Conservation (phyloP, 2,329 filamentous ascomycete genomes). For the Exophiala aquamarina region DNA sequence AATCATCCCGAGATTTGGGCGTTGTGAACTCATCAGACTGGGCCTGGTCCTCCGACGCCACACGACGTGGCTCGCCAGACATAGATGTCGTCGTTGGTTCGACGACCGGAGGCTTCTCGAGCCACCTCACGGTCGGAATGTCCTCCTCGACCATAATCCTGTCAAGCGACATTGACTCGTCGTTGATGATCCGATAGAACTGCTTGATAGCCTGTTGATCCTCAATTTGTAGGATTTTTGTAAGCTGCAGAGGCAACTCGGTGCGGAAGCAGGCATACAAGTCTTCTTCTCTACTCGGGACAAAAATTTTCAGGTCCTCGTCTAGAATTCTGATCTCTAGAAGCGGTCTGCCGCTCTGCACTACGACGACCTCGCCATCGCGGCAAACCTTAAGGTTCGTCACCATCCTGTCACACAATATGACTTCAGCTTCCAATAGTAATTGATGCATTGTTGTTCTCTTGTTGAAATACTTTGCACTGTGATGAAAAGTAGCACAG, state of each 20-base stretch:
- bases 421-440: neutral
- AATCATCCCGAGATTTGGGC: neutral
- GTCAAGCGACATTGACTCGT: neutral
- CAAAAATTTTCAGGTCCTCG: neutral
- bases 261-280: neutral
- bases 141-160: slow-evolving; percentile 1
- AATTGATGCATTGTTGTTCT: neutral
- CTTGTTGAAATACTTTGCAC: neutral
- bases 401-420: neutral
- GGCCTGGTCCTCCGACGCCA: neutral
- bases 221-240: slow-evolving; percentile 1
- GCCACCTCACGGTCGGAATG: neutral
- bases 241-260: neutral
- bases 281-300: neutral
- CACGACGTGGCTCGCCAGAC: neutral
- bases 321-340: neutral
- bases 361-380: neutral
- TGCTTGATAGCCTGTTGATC: neutral
- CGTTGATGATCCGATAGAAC: slow-evolving; percentile 2
- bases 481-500: neutral
- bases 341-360: neutral
- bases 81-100: neutral
- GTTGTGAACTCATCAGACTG: neutral
- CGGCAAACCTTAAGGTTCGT: neutral
- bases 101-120: neutral